Evolutionary conservation across 139 green algal genomes (phyloP).

Genomic region (Chlamydomonas incerta): DNA sequence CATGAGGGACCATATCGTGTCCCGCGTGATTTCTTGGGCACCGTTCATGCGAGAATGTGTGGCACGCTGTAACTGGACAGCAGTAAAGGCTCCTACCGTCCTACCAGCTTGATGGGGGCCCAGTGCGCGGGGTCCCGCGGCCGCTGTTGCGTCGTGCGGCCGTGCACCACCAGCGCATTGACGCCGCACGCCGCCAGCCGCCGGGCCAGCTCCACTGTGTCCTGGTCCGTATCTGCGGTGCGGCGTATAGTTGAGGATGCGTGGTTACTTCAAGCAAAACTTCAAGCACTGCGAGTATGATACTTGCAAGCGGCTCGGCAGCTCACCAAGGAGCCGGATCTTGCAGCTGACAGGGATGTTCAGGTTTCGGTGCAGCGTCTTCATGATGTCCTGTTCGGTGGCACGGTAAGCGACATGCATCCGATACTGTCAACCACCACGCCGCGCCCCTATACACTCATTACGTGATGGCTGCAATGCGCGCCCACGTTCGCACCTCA

Average conservation of each 20-base stretch:
- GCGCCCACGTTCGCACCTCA: neutral
- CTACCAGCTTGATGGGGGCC: neutral
- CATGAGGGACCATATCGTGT: too few species aligned
- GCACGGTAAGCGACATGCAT: neutral
- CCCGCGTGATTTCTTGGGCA: too few species aligned
- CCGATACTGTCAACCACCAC: too few species aligned
- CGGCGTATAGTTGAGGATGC: too few species aligned
- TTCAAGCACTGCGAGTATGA: too few species aligned
- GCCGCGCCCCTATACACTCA: too few species aligned
- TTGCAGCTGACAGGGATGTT: constrained; percentile 20
- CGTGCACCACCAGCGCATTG: constrained; percentile 10
- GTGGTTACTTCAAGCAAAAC: too few species aligned
- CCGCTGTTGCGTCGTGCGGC: constrained; percentile 26
- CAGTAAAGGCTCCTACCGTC: too few species aligned
- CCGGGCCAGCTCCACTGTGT: constrained; percentile 34
- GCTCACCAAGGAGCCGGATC: constrained; percentile 31
- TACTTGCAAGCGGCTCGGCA: too few species aligned
- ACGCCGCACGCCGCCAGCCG: constrained; percentile 33
- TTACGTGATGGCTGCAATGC: too few species aligned
- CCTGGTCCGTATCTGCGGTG: neutral
- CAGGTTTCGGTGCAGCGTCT: constrained; percentile 23
- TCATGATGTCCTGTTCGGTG: constrained; percentile 13
- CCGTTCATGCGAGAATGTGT: too few species aligned
- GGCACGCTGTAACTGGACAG: too few species aligned
- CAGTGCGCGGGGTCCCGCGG: constrained; percentile 9